Conservation (phyloP, 2,329 filamentous ascomycete species). For the Trichoderma polysporum region DNA sequence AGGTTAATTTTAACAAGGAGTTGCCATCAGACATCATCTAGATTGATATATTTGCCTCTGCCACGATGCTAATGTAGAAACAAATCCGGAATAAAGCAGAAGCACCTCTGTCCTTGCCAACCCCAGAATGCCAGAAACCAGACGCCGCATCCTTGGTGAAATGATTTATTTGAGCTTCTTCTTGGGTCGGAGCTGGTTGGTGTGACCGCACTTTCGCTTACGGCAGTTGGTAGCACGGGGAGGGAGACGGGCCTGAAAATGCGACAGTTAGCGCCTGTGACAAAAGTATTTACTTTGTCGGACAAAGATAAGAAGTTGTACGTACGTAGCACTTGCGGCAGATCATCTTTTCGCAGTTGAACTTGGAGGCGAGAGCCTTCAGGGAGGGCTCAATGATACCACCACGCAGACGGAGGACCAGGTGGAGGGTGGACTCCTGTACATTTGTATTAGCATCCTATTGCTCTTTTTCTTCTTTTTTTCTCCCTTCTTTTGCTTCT, state of each 20-base stretch:
- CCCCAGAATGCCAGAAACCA: constrained; percentile 44
- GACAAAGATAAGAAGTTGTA: constrained; percentile 32
- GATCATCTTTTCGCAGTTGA: constrained; percentile 99
- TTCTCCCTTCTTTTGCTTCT: background rate
- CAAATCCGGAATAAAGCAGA: constrained; percentile 40
- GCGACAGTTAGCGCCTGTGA: background rate
- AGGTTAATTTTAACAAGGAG: background rate
- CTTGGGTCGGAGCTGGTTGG: constrained; percentile 99
- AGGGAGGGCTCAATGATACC: constrained; percentile 99
- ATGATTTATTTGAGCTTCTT: constrained; percentile 90
- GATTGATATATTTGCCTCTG: constrained; percentile 39
- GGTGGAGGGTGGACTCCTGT: constrained; percentile 95
- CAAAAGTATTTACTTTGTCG: background rate
- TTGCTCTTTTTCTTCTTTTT: background rate
- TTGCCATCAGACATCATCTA: constrained; percentile 37
- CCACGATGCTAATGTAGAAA: constrained; percentile 44
- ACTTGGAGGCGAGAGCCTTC: constrained; percentile 97
- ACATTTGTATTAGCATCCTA: constrained; percentile 33
- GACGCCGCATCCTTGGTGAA: constrained; percentile 45
- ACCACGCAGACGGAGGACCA: constrained; percentile 98
- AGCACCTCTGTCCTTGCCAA: constrained; percentile 38
- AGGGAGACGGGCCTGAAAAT: constrained; percentile 71
- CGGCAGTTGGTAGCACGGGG: constrained; percentile 99
- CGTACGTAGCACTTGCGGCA: constrained; percentile 99
- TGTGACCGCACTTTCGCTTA: constrained; percentile 99